These are phyloP conservation scores for Acaromyces ingoldii DNA, from an alignment of 1,284 basidiomycete genomes.

Conservation along the genomic window DNA sequence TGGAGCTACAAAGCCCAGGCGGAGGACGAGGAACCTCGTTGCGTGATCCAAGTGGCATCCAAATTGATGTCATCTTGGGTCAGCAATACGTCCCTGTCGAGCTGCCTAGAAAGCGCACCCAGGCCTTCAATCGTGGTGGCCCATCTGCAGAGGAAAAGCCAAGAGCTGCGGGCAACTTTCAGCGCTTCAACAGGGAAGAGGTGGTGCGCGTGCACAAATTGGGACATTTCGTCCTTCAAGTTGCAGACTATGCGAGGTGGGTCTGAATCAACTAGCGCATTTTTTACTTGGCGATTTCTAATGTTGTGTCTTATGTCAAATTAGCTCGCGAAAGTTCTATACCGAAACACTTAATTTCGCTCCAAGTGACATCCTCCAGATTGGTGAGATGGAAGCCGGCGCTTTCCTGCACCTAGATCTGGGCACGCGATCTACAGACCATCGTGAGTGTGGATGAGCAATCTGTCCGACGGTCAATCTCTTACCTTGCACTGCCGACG, in stretches of 20 bases:
- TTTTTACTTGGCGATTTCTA: too few species aligned
- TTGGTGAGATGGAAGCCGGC: not conserved
- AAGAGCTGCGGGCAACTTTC: not conserved
- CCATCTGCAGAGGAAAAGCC: slow-evolving; percentile 1
- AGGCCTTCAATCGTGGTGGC: too few species aligned
- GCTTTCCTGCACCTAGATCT: not conserved
- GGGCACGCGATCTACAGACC: not conserved
- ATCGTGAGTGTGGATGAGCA: too few species aligned
- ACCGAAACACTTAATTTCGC: not conserved
- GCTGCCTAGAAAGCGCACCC: not conserved
- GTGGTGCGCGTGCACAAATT: not conserved
- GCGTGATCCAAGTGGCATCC: not conserved
- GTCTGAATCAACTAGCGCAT: too few species aligned
- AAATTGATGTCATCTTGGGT: not conserved
- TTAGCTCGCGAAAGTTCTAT: too few species aligned
- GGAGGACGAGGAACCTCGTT: not conserved
- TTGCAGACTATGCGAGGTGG: not conserved
- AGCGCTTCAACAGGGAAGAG: not conserved
- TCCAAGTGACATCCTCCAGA: not conserved
- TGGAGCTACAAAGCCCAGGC: not conserved
- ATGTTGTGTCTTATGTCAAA: too few species aligned
- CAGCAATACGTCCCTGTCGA: not conserved
- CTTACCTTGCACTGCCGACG: too few species aligned
- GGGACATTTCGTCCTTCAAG: not conserved
- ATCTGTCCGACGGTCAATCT: too few species aligned